Evolutionary conservation across 2,329 filamentous ascomycete genomes (phyloP).

Genomic region (Cladophialophora bantiana): DNA sequence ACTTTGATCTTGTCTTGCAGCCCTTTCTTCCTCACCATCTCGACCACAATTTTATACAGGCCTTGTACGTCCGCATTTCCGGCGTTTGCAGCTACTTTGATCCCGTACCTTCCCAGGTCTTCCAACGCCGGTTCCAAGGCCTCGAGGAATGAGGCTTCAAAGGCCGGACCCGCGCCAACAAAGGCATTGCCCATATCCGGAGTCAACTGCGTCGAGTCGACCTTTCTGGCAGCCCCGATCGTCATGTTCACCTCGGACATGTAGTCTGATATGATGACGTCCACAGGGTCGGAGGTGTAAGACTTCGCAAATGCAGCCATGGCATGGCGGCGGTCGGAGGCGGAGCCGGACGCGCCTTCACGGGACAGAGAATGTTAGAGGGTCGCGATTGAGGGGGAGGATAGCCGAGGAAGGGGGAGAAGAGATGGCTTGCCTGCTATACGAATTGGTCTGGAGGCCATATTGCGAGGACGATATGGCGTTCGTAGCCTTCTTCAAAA

Average conservation of each 20-base stretch:
- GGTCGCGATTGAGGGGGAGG: not conserved
- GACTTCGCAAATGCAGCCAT: conserved; percentile 53
- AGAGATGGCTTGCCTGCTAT: conserved; percentile 26
- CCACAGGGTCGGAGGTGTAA: conserved; percentile 53
- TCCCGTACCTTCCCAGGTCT: conserved; percentile 50
- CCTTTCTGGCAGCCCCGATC: conserved; percentile 47
- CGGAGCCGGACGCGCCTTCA: conserved; percentile 54
- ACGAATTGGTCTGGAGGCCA: conserved; percentile 33
- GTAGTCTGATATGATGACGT: conserved; percentile 57
- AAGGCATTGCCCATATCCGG: conserved; percentile 30
- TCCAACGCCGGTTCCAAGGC: conserved; percentile 52
- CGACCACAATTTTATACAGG: conserved; percentile 49
- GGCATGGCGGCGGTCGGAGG: conserved; percentile 55
- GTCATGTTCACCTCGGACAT: conserved; percentile 63
- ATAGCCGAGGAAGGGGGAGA: not conserved
- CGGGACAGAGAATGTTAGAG: not conserved
- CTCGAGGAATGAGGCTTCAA: conserved; percentile 61
- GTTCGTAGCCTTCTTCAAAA: too few relatives aligned
- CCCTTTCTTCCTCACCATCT: conserved; percentile 49
- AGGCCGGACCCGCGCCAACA: conserved; percentile 49
- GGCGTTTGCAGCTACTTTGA: conserved; percentile 56
- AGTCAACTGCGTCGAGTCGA: conserved; percentile 42
- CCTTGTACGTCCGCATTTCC: conserved; percentile 52
- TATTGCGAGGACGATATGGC: not conserved
- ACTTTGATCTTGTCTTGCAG: conserved; percentile 50